Conservation (phyloP, 2,329 filamentous ascomycete species). For the Trichoderma oligosporum region DNA sequence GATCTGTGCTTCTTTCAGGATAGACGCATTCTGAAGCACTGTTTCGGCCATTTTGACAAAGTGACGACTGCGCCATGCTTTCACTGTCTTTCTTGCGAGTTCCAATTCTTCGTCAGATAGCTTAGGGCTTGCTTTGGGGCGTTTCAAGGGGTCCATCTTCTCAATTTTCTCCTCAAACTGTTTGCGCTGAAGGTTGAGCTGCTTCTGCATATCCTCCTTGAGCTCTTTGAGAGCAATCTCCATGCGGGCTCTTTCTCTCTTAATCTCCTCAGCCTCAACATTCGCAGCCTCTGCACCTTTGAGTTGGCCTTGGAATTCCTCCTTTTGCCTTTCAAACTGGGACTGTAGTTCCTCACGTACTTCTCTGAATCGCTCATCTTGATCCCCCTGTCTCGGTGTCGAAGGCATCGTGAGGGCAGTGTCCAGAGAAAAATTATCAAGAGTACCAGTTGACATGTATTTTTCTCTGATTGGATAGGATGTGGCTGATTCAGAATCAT, state of each 20-base stretch:
- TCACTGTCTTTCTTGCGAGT: constrained; percentile 62
- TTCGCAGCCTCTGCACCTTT: constrained; percentile 70
- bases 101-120: constrained; percentile 70
- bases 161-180: constrained; percentile 82
- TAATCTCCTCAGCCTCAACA: constrained; percentile 78
- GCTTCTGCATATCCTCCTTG: constrained; percentile 84
- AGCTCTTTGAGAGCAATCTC: constrained; percentile 72
- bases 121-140: constrained; percentile 56
- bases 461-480: constrained; percentile 90
- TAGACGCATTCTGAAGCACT: constrained; percentile 80
- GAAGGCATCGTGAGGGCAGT: constrained; percentile 92
- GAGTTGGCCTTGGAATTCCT: constrained; percentile 74
- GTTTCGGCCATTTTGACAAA: constrained; percentile 94
- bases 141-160: constrained; percentile 63
- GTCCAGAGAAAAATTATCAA: constrained; percentile 95
- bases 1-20: constrained; percentile 91
- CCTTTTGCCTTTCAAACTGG: constrained; percentile 78
- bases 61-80: constrained; percentile 76
- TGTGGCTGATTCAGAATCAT: constrained; percentile 83
- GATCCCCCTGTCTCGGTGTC: constrained; percentile 74
- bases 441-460: constrained; percentile 88
- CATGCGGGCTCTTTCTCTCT: constrained; percentile 79
- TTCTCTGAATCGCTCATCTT: constrained; percentile 70
- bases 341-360: constrained; percentile 78
- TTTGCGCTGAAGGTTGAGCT: constrained; percentile 77